Evolutionary conservation across 805 yeast species (phyloP).

Genomic region (Jamesozyma rosinii): DNA sequence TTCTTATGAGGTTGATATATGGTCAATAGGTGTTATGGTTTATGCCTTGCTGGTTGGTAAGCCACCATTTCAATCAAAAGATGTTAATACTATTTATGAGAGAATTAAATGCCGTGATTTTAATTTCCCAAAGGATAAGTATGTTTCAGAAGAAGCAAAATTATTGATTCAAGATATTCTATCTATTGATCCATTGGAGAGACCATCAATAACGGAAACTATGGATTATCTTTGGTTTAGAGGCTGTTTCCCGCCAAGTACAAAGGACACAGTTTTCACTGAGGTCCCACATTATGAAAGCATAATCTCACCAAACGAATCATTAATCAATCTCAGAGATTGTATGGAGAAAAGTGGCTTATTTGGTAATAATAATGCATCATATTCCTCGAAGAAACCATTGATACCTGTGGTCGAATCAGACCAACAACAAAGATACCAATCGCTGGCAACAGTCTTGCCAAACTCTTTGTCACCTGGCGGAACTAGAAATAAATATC

Average conservation of each 20-base stretch:
- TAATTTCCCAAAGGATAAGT: constrained; percentile 61
- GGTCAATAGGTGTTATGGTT: constrained; percentile 97
- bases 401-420: constrained; percentile 2
- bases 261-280: constrained; percentile 36
- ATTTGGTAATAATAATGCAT: constrained; percentile 2
- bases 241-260: constrained; percentile 76
- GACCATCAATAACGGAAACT: constrained; percentile 76
- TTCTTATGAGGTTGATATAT: constrained; percentile 87
- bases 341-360: constrained; percentile 61
- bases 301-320: constrained; percentile 46
- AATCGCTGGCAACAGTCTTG: constrained; percentile 39
- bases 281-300: constrained; percentile 55
- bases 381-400: constrained; percentile 1
- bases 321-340: constrained; percentile 55
- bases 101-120: constrained; percentile 79
- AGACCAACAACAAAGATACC: constrained; percentile 33
- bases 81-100: constrained; percentile 84
- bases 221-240: constrained; percentile 80
- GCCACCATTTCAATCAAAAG: constrained; percentile 97
- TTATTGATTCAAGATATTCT: constrained; percentile 63
- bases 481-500: constrained; percentile 78
- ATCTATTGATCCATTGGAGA: constrained; percentile 63
- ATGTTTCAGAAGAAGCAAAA: constrained; percentile 62
- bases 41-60: constrained; percentile 86
- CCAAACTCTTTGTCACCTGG: constrained; percentile 92